Conservation (phyloP, 2,329 filamentous ascomycete genomes). For the Fusarium sp. region DNA sequence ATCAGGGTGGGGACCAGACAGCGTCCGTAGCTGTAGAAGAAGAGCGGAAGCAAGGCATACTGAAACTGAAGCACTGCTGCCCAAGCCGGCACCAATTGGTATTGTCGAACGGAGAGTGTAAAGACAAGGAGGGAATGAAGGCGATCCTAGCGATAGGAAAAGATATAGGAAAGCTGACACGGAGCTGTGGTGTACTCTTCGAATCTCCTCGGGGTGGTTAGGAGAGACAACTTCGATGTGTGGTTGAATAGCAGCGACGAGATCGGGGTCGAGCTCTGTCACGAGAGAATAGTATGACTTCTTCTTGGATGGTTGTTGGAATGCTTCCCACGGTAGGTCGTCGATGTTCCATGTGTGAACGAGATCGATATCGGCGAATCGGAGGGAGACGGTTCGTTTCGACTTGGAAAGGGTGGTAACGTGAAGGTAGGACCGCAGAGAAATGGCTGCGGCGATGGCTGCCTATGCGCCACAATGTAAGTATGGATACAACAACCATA, state of each 20-base stretch:
- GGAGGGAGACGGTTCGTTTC: slow-evolving; percentile 84
- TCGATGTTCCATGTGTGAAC: slow-evolving; percentile 95
- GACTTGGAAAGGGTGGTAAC: slow-evolving; percentile 95
- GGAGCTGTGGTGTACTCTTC: slow-evolving; percentile 86
- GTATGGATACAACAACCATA: slow-evolving; percentile 16
- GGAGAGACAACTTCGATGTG: slow-evolving; percentile 79
- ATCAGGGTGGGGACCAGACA: slow-evolving; percentile 91
- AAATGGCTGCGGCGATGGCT: slow-evolving; percentile 94
- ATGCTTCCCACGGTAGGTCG: slow-evolving; percentile 85
- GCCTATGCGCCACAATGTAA: slow-evolving; percentile 62
- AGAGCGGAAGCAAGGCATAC: slow-evolving; percentile 89
- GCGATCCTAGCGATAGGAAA: slow-evolving; percentile 86
- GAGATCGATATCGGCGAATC: slow-evolving; percentile 91
- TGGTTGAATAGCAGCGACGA: slow-evolving; percentile 83
- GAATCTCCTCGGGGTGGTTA: slow-evolving; percentile 72
- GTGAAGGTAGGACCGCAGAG: slow-evolving; percentile 93
- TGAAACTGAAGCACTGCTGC: slow-evolving; percentile 92
- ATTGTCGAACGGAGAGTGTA: slow-evolving; percentile 95
- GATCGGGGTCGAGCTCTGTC: slow-evolving; percentile 83
- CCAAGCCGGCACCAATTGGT: slow-evolving; percentile 89
- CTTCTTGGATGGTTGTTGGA: slow-evolving; percentile 85
- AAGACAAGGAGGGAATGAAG: slow-evolving; percentile 81
- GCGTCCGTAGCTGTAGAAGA: slow-evolving; percentile 85
- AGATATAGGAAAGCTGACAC: slow-evolving; percentile 92
- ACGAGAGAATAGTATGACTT: slow-evolving; percentile 94